Evolutionary conservation across 164 flowering plant genomes (phyloP).

Genomic region (Nymphaea colorata): DNA sequence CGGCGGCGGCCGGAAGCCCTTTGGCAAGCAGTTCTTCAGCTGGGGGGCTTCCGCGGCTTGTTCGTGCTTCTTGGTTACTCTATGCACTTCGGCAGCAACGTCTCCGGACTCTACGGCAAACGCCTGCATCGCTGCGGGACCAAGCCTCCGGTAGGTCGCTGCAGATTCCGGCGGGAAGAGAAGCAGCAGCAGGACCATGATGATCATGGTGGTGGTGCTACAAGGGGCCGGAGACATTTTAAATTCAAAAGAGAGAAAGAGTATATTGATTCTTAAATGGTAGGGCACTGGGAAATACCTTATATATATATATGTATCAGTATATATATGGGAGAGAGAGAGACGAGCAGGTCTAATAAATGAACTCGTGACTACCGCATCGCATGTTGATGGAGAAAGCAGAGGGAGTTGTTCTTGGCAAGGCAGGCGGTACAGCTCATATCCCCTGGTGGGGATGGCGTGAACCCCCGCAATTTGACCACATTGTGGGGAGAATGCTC

Average conservation of each 20-base stretch:
- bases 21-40: constrained; percentile 49
- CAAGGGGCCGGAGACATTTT: not conserved
- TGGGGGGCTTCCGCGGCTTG: constrained; percentile 8
- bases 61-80: too few species aligned
- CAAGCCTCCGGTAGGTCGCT: not conserved
- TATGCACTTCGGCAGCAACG: too few species aligned
- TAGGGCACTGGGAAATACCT: not conserved
- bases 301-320: not conserved
- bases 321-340: not conserved
- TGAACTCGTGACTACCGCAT: not conserved
- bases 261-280: not conserved
- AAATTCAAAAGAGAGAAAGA: not conserved
- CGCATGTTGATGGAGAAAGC: not conserved
- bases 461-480: not conserved
- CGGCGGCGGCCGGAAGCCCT: constrained; percentile 39
- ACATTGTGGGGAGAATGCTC: not conserved
- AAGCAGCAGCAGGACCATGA: not conserved
- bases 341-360: not conserved
- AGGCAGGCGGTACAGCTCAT: too few species aligned
- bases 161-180: not conserved
- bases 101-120: not conserved
- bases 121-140: not conserved
- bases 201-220: not conserved
- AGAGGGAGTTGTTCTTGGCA: not conserved
- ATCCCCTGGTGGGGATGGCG: not conserved